Percentiles rank a stretch among this genome's conserved stretches.
Evolutionary conservation across 352 stramenopile species (phyloP).

Genomic region (Phytophthora tubulina): DNA sequence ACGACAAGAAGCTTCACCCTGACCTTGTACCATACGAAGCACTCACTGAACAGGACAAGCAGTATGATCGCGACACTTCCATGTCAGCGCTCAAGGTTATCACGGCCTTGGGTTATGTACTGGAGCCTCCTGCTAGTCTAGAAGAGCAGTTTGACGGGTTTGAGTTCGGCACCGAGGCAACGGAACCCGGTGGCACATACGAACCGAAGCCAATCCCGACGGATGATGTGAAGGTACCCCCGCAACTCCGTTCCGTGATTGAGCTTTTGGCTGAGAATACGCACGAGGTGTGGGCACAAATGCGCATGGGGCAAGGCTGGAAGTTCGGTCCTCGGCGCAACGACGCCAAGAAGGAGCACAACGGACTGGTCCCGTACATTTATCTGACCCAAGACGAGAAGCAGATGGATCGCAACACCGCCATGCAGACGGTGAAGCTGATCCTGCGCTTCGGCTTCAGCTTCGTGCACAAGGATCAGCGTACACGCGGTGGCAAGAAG

Average conservation of each 20-base stretch:
- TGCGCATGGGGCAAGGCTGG: conserved; percentile 85
- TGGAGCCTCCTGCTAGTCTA: conserved; percentile 56
- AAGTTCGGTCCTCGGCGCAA: conserved; percentile 75
- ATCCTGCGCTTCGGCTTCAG: conserved; percentile 78
- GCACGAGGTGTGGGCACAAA: conserved; percentile 85
- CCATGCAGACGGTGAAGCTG: conserved; percentile 83
- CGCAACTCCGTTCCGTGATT: conserved; percentile 71
- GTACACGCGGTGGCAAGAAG: conserved; percentile 45
- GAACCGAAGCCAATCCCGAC: conserved; percentile 69
- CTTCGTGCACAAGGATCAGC: conserved; percentile 74
- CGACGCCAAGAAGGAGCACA: conserved; percentile 77
- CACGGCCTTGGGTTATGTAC: conserved; percentile 73
- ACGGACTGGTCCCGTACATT: conserved; percentile 82
- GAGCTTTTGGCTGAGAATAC: conserved; percentile 85
- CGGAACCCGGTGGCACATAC: conserved; percentile 68
- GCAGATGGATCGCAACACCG: conserved; percentile 88
- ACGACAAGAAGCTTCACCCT: conserved; percentile 72
- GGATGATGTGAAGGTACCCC: conserved; percentile 66
- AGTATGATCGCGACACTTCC: conserved; percentile 85
- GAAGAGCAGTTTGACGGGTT: conserved; percentile 62
- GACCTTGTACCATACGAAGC: conserved; percentile 80
- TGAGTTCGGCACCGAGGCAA: conserved; percentile 61
- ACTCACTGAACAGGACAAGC: conserved; percentile 80
- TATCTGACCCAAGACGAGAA: conserved; percentile 84
- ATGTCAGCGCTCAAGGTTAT: conserved; percentile 85